These are phyloP conservation scores for Rhodosporidiobolus sp. DNA, from an alignment of 768 basidiomycete species.

Conservation along the genomic window DNA sequence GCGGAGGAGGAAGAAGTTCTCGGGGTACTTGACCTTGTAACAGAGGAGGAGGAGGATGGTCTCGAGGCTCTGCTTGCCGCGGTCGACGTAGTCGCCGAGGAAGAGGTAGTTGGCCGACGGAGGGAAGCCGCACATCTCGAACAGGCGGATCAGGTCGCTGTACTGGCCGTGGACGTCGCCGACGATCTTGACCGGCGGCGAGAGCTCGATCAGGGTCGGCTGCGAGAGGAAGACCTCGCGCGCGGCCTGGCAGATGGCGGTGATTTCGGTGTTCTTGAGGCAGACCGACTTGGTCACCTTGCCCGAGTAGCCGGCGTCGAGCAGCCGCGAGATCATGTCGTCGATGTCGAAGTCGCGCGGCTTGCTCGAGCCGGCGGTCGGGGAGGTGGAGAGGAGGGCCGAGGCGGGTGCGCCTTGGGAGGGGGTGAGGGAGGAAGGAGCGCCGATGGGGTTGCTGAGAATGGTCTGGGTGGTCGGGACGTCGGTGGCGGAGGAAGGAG, in stretches of 20 bases:
- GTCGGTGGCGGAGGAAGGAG: slow-evolving; percentile 54
- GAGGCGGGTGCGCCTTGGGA: slow-evolving; percentile 39
- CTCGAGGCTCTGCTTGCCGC: slow-evolving; percentile 96
- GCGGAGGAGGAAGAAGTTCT: slow-evolving; percentile 96
- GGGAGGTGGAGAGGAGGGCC: slow-evolving; percentile 36
- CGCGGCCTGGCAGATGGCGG: slow-evolving; percentile 87
- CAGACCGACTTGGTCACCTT: slow-evolving; percentile 89
- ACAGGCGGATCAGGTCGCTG: slow-evolving; percentile 93
- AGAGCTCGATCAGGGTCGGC: slow-evolving; percentile 93
- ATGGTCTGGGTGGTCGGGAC: slow-evolving; percentile 81
- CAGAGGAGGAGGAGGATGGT: slow-evolving; percentile 94
- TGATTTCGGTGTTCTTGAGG: slow-evolving; percentile 94
- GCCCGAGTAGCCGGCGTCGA: slow-evolving; percentile 95
- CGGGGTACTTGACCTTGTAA: slow-evolving; percentile 99
- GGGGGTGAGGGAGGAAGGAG: slow-evolving; percentile 26
- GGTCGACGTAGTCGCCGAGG: slow-evolving; percentile 97
- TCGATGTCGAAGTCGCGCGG: slow-evolving; percentile 75
- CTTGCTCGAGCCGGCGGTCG: slow-evolving; percentile 20
- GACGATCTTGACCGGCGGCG: slow-evolving; percentile 97
- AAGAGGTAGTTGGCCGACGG: slow-evolving; percentile 96
- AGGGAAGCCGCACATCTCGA: slow-evolving; percentile 99
- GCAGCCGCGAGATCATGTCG: slow-evolving; percentile 93
- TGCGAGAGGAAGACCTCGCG: slow-evolving; percentile 94
- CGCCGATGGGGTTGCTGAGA: slow-evolving; percentile 62
- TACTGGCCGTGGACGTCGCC: slow-evolving; percentile 99